A percentile compares a stretch with the other conserved stretches of the same genome.
Evolutionary conservation across 108 stramenopile genomes (phyloP).

Genomic region (Conticribra guillardii): DNA sequence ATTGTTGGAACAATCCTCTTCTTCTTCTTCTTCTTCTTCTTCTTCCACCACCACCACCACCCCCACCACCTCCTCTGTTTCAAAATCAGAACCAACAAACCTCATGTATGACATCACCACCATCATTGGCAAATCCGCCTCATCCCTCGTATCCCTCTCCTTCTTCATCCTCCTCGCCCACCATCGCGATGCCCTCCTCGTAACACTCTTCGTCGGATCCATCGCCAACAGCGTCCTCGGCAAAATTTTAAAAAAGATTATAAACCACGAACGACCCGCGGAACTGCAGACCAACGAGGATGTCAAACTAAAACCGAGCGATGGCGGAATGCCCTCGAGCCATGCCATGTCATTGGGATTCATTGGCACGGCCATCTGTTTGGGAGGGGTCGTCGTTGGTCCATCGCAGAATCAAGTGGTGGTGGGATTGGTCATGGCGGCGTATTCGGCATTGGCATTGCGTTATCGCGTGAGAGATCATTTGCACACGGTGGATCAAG

Average conservation of each 20-base stretch:
- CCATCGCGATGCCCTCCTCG: constrained; percentile 69
- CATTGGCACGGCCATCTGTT: constrained; percentile 56
- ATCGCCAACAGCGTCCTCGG: constrained; percentile 71
- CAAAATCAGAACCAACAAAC: no score
- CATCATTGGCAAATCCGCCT: constrained; percentile 68
- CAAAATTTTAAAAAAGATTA: constrained; percentile 68
- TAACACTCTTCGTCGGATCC: constrained; percentile 76
- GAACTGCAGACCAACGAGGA: constrained; percentile 15
- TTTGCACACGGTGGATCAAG: constrained; percentile 74
- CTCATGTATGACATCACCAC: constrained; percentile 25
- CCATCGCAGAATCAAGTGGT: constrained; percentile 5
- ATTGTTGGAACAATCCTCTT: no score
- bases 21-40: no score
- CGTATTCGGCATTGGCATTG: constrained; percentile 63
- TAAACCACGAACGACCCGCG: constrained; percentile 70
- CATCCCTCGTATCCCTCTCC: constrained; percentile 66
- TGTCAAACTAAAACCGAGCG: constrained; percentile 68
- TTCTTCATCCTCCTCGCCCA: constrained; percentile 73
- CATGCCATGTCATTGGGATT: constrained; percentile 92
- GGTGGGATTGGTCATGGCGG: constrained; percentile 34
- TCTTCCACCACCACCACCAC: no score
- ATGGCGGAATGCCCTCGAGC: constrained; percentile 79
- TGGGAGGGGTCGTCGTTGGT: constrained; percentile 6
- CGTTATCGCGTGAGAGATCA: constrained; percentile 66
- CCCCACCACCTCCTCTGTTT: no score